A percentile compares a stretch with the other conserved stretches of the same genome.
phyloP scores from a whole-genome alignment of 805 yeast genomes.

The Wickerhamiella sergipiensis region DNA sequence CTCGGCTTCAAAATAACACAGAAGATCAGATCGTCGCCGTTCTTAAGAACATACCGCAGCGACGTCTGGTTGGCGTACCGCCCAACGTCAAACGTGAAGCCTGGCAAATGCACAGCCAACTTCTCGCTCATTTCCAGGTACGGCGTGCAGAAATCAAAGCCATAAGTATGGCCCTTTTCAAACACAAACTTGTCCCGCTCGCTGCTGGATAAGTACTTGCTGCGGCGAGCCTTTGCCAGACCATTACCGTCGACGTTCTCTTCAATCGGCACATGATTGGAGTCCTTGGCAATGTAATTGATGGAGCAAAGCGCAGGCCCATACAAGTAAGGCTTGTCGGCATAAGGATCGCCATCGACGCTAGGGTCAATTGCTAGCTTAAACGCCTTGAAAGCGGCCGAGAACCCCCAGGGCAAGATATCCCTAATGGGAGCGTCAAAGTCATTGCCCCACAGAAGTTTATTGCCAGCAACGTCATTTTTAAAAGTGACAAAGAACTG shows the following conservation, averaged over 20 bases:
- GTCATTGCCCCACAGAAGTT: slow-evolving; percentile 58
- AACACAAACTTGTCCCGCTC: slow-evolving; percentile 32
- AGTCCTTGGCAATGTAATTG: slow-evolving; percentile 27
- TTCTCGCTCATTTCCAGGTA: slow-evolving; percentile 37
- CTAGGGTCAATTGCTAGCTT: slow-evolving; percentile 49
- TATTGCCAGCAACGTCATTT: slow-evolving; percentile 32
- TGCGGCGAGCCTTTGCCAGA: slow-evolving; percentile 28
- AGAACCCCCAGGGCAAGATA: slow-evolving; percentile 41
- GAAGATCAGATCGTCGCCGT: slow-evolving; percentile 16
- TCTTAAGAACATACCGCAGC: slow-evolving; percentile 25
- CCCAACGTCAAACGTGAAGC: slow-evolving; percentile 26
- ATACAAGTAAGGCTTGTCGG: slow-evolving; percentile 48
- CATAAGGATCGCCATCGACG: slow-evolving; percentile 46
- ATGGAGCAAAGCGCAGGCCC: slow-evolving; percentile 49
- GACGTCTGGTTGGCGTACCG: slow-evolving; percentile 26
- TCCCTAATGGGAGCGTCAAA: slow-evolving; percentile 45
- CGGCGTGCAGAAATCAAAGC: slow-evolving; percentile 42
- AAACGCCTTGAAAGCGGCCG: slow-evolving; percentile 43
- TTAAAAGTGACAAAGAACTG: slow-evolving; percentile 32
- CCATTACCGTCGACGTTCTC: slow-evolving; percentile 15
- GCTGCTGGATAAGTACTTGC: slow-evolving; percentile 29
- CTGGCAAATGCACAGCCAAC: slow-evolving; percentile 42
- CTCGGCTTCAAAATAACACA: slow-evolving; percentile 19
- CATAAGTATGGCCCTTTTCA: slow-evolving; percentile 27
- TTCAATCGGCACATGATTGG: slow-evolving; percentile 8